A percentile compares a stretch with the other conserved stretches of the same genome.
Conservation (phyloP, 75 land plant species). For the Ceratopteris richardii region DNA sequence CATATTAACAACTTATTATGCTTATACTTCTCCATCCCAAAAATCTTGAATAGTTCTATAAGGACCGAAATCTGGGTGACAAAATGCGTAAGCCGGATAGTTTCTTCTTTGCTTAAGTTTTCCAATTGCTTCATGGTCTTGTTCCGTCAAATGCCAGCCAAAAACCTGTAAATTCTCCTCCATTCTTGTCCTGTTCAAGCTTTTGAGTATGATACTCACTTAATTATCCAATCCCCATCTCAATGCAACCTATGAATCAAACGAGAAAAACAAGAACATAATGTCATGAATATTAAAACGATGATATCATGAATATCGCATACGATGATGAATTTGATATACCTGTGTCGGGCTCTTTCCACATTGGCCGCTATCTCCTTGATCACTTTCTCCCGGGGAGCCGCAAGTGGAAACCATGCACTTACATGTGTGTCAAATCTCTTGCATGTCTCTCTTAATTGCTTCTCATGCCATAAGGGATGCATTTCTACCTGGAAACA, state of each 20-base stretch:
- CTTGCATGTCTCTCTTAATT: slow-evolving; percentile 35
- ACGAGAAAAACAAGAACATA: too few species aligned
- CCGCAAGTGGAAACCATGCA: slow-evolving; percentile 56
- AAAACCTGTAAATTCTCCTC: slow-evolving; percentile 26
- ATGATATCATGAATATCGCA: too few species aligned
- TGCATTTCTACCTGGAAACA: slow-evolving; percentile 52
- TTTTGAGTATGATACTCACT: slow-evolving; percentile 20
- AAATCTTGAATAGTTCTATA: slow-evolving; percentile 25
- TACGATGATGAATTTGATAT: too few species aligned
- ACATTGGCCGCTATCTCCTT: slow-evolving; percentile 30
- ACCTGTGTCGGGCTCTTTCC: slow-evolving; percentile 54
- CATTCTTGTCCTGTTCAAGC: slow-evolving; percentile 32
- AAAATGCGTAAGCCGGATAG: background rate
- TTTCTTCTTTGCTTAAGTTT: slow-evolving; percentile 9
- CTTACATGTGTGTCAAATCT: slow-evolving; percentile 20
- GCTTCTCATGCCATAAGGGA: slow-evolving; percentile 54
- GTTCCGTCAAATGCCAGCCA: slow-evolving; percentile 26
- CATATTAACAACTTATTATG: too few species aligned
- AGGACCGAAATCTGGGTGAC: slow-evolving; percentile 18
- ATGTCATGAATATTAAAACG: too few species aligned
- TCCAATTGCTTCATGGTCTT: slow-evolving; percentile 20
- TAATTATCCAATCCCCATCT: slow-evolving; percentile 26
- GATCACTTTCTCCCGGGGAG: slow-evolving; percentile 22
- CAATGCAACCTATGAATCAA: slow-evolving; percentile 16
- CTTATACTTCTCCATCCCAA: slow-evolving; percentile 56